Percentiles rank a stretch among this genome's conserved stretches.
Conservation (phyloP, 768 basidiomycete genomes). For the Basidioascus undulatus region DNA sequence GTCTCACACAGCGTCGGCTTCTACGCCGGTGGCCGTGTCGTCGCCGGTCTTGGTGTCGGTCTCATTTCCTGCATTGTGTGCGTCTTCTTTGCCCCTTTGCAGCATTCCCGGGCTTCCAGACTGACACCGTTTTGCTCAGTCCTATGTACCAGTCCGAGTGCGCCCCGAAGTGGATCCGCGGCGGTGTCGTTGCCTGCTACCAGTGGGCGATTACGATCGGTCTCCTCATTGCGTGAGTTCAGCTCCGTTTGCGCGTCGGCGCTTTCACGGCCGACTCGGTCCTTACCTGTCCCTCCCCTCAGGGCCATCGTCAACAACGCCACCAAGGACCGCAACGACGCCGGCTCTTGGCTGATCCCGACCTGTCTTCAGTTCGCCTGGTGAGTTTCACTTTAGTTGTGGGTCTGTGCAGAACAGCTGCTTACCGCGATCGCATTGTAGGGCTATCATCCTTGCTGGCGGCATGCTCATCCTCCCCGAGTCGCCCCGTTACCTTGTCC, state of each 20-base stretch:
- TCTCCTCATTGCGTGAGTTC: constrained; percentile 43
- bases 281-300: too few relatives aligned
- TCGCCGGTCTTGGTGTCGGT: constrained; percentile 56
- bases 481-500: constrained; percentile 32
- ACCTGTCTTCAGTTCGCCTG: too few relatives aligned
- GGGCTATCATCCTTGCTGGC: constrained; percentile 38
- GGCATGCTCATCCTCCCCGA: constrained; percentile 57
- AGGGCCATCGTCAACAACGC: constrained; percentile 41
- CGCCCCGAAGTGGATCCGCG: constrained; percentile 50
- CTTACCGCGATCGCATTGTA: too few relatives aligned
- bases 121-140: too few relatives aligned
- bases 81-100: constrained; percentile 26
- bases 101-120: constrained; percentile 3
- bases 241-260: too few relatives aligned
- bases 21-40: constrained; percentile 48
- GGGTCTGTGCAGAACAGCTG: too few relatives aligned
- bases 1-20: constrained; percentile 29
- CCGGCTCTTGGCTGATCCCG: constrained; percentile 39
- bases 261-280: too few relatives aligned
- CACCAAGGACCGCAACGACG: constrained; percentile 30
- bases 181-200: constrained; percentile 41
- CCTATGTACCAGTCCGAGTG: constrained; percentile 37
- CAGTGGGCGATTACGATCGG: constrained; percentile 53
- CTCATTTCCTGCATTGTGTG: constrained; percentile 48
- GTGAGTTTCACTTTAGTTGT: too few relatives aligned